Evolutionary conservation across 192 early-diverging fungal species (phyloP), one percentile per base, ranked within the genome.

Genomic region (Coemansia sp.): DNA sequence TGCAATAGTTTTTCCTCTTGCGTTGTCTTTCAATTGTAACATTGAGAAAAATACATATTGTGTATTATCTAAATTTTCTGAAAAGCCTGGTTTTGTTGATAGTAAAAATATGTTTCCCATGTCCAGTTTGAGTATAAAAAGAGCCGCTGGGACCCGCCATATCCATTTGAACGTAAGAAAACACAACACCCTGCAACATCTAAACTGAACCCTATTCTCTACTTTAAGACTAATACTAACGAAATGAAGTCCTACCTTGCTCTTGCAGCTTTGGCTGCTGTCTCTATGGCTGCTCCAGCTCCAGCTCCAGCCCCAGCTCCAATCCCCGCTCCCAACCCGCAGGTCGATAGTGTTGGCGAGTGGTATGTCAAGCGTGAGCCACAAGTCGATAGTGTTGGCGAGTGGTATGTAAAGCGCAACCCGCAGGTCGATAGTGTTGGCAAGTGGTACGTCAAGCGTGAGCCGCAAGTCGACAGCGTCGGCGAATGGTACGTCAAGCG

Each of bases 221-320:
- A 26, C 33, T 42, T 29, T 26, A 13, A 9, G 8, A 51, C 33
- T 63, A 49, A 52, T 51, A 53, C 30, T 37, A 16, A 39, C 31
- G 25, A 30, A 31, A 57, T 57, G 55, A 57, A 57, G 55, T 33
- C 29, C 9, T 33, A n/a, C 33, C 18, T 57, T 57, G 55, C 55
- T 7, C 0, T 57, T 30, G 5, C 25, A 4, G 30, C 55, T 31
- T n/a, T 57, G 7, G 55, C 8, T 57, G 31, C 55, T 4, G 55
- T 20, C 55, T 33, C 55, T 9, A 57, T 57, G 55, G 55, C 55
- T 31, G 55, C 55, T 20, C 51, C 51, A 13, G 51, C 51, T 13
- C 55, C 55, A 18, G 55, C 15, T n/a, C 55, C 55, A n/a, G n/a
- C n/a, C n/a, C n/a, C n/a, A n/a, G n/a, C n/a, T n/a, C n/a, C n/a